Base-by-base conservation (phyloP, 2,329 filamentous ascomycete genomes). In the Diplodia corticola region DNA sequence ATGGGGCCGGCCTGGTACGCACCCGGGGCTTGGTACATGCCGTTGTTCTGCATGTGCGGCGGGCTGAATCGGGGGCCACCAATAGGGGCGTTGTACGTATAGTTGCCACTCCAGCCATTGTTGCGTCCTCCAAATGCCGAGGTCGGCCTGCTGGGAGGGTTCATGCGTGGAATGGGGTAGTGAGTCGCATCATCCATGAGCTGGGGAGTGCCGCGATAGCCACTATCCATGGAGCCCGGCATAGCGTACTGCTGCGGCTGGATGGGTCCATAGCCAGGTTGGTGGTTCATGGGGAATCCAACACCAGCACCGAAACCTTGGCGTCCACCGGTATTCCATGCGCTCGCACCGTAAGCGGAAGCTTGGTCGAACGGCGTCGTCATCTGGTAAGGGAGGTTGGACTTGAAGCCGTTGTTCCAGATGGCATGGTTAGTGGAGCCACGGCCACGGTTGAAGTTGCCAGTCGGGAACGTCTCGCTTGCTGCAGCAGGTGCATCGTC, bases 401-500 rank as follows among this genome's bases (percentile, higher is more conserved):
- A 51, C 51, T 64, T 67, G 65, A 64, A 64, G 20, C 59, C 68
- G 46, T 70, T 71, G 69, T 78, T 81, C 86, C 87, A 89, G 64
- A 88, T 85, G 59, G 81, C 82, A 49, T 85, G 83, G 65, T 82
- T 75, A 59, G 85, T 84, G 28, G 61, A 28, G n/a, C n/a, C 24
- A 22, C 64, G 64, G 28, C 46, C 24, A 30, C 65, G 65, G 66
- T 81, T 84, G 74, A 86, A 85, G 4, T 81, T 80, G 46, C 81
- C 81, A 24, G 80, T 73, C 17, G 85, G 83, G 61, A 85, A 69
- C 37, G 82, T 75, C 69, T 89, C 87, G 72, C 83, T 85, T 37
- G 82, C 81, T 66, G 89, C 86, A 12, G 86, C 86, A 63, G 82
- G 81, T 70, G 78, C 75, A 72, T 89, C 87, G 22, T 89, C 86